These are phyloP conservation scores for Cystofilobasidium macerans DNA, from an alignment of 768 basidiomycete species.

Conservation along the genomic window DNA sequence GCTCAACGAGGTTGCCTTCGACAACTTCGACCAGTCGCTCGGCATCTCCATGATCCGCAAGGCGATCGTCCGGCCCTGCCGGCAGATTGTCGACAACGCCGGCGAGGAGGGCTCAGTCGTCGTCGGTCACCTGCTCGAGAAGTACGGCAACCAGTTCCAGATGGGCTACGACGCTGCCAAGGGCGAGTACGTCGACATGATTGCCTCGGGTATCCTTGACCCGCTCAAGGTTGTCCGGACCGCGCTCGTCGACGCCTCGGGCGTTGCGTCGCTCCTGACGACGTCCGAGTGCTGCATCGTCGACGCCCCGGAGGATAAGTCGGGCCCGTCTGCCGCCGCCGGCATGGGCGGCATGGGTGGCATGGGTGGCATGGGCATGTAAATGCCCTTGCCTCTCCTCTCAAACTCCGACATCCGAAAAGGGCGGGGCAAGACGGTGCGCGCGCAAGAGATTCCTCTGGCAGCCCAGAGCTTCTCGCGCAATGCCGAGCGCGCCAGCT, in stretches of 20 bases:
- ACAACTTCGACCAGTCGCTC: constrained; percentile 95
- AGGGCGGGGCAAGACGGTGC: too few species aligned
- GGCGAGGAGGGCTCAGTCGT: constrained; percentile 91
- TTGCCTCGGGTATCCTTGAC: constrained; percentile 85
- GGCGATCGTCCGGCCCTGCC: constrained; percentile 68
- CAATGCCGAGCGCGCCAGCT: too few species aligned
- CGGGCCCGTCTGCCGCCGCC: constrained; percentile 44
- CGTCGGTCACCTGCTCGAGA: constrained; percentile 66
- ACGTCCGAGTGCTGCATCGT: constrained; percentile 89
- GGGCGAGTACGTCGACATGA: constrained; percentile 91
- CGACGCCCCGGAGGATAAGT: constrained; percentile 64
- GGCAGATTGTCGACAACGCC: constrained; percentile 83
- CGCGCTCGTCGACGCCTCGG: constrained; percentile 69
- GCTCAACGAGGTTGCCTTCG: constrained; percentile 57
- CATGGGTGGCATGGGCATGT: constrained; percentile 30
- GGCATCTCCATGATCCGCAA: constrained; percentile 75
- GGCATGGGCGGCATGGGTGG: constrained; percentile 44
- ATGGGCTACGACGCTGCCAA: constrained; percentile 87
- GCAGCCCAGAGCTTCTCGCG: too few species aligned
- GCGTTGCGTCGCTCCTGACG: constrained; percentile 80
- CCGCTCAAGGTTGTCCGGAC: constrained; percentile 92
- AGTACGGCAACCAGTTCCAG: constrained; percentile 62
- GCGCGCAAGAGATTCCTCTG: too few species aligned
- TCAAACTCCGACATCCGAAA: too few species aligned
- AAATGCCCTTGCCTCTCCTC: too few species aligned